These are phyloP conservation scores for Claviceps quebecensis DNA, from an alignment of 2,329 filamentous ascomycete genomes.

Conservation along the genomic window DNA sequence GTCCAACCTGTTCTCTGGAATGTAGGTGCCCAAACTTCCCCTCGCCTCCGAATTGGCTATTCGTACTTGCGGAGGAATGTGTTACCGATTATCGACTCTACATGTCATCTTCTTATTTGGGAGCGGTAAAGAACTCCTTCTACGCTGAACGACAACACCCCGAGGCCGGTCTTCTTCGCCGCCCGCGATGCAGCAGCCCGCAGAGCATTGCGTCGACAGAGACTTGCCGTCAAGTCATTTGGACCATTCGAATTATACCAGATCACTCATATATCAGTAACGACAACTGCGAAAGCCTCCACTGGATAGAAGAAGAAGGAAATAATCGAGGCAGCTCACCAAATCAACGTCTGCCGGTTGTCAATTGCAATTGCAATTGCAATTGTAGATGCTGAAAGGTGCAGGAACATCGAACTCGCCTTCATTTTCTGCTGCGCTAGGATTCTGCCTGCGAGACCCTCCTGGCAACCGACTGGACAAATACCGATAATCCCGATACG, in stretches of 20 bases:
- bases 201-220: not conserved
- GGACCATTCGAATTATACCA: not conserved
- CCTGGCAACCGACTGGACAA: not conserved
- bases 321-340: not conserved
- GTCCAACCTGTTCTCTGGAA: slow-evolving; percentile 49
- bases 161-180: too few species aligned
- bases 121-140: not conserved
- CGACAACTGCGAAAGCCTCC: not conserved
- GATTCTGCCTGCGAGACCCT: not conserved
- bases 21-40: slow-evolving; percentile 32
- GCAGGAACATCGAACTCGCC: not conserved
- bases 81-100: not conserved
- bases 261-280: too few species aligned
- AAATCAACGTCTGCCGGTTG: not conserved
- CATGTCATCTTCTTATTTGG: not conserved
- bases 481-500: not conserved
- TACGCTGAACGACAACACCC: not conserved
- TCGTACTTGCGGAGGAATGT: not conserved
- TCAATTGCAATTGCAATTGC: not conserved
- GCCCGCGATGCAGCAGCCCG: too few species aligned
- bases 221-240: not conserved
- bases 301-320: not conserved
- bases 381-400: not conserved
- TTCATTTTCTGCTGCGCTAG: not conserved
- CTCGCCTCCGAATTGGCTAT: not conserved